Conservation (phyloP, 2,329 filamentous ascomycete species). For the Trichoderma aggressivum region DNA sequence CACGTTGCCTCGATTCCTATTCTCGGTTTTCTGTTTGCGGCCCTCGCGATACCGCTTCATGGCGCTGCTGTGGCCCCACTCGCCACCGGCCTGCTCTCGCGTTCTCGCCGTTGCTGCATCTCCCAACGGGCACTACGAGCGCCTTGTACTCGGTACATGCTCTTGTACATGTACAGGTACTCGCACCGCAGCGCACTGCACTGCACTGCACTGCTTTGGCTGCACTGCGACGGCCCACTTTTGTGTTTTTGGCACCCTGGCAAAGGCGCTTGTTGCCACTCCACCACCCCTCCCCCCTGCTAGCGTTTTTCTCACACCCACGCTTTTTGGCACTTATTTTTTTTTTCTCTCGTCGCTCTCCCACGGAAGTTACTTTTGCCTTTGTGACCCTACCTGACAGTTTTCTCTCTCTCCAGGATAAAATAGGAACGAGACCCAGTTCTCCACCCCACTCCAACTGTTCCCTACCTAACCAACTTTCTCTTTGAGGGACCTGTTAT, state of each 20-base stretch:
- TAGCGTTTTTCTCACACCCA: slow-evolving; percentile 5
- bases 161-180: background rate
- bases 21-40: slow-evolving; percentile 24
- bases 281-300: slow-evolving; percentile 18
- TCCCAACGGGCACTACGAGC: slow-evolving; percentile 15
- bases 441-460: slow-evolving; percentile 48
- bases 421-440: slow-evolving; percentile 44
- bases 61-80: slow-evolving; percentile 22
- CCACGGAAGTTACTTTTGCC: background rate
- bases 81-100: slow-evolving; percentile 21
- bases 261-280: slow-evolving; percentile 17
- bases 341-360: background rate
- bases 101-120: background rate
- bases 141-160: slow-evolving; percentile 17
- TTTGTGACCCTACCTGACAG: slow-evolving; percentile 24
- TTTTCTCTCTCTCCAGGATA: slow-evolving; percentile 23
- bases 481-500: slow-evolving; percentile 26
- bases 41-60: slow-evolving; percentile 19
- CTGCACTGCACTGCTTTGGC: too few relatives aligned
- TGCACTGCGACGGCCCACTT: slow-evolving; percentile 23
- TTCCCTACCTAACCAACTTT: slow-evolving; percentile 39
- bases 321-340: slow-evolving; percentile 18
- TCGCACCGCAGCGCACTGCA: background rate
- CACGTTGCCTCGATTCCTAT: background rate
- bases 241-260: slow-evolving; percentile 11